phyloP scores from a whole-genome alignment of 331 rosid genomes.

The Rhamnella rubrinervis region DNA sequence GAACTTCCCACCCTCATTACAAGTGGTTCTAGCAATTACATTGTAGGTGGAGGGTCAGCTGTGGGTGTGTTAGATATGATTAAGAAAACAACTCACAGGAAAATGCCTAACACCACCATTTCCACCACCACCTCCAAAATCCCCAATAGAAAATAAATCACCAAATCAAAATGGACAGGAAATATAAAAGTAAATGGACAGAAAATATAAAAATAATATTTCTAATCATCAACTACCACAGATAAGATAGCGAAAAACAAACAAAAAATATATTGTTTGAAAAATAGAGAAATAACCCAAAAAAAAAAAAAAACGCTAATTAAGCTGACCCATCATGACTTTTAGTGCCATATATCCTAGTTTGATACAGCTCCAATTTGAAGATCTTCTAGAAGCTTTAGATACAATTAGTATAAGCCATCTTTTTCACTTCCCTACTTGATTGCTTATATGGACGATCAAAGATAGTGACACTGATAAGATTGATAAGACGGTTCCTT shows the following conservation, averaged over 20 bases:
- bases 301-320: not conserved
- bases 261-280: not conserved
- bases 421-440: slow-evolving; percentile 23
- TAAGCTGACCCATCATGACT: slow-evolving; percentile 27
- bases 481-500: slow-evolving; percentile 13
- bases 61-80: slow-evolving; percentile 28
- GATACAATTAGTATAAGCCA: slow-evolving; percentile 8
- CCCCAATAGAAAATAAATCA: slow-evolving; percentile 24
- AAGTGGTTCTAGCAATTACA: slow-evolving; percentile 33
- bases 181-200: not conserved
- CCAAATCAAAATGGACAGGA: slow-evolving; percentile 3
- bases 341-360: slow-evolving; percentile 10
- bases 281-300: not conserved
- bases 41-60: slow-evolving; percentile 41
- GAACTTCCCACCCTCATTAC: not conserved
- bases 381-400: slow-evolving; percentile 42
- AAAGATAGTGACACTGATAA: slow-evolving; percentile 23
- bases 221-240: slow-evolving; percentile 20
- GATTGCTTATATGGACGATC: slow-evolving; percentile 16
- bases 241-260: not conserved
- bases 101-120: slow-evolving; percentile 23
- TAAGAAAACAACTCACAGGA: slow-evolving; percentile 27
- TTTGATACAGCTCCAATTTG: not conserved
- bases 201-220: slow-evolving; percentile 8
- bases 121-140: slow-evolving; percentile 23